Conservation (phyloP, 768 basidiomycete species). For the Sistotremastrum suecicum region DNA sequence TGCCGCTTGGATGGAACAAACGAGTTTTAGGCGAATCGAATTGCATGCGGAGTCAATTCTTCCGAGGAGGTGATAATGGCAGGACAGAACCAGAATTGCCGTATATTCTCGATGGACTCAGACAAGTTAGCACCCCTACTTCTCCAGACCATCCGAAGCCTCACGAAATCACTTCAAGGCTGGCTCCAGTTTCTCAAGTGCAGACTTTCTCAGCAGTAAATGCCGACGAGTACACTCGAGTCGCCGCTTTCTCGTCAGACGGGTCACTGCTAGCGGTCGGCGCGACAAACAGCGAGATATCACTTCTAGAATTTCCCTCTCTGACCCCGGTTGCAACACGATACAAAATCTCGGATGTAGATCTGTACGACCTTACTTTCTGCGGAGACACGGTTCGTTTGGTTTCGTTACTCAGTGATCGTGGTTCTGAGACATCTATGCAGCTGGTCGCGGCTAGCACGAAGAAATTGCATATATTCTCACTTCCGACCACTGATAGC, state of each 20-base stretch:
- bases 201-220: conserved; percentile 34
- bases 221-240: conserved; percentile 71
- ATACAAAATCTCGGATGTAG: not conserved
- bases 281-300: too few relatives aligned
- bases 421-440: not conserved
- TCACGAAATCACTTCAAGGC: not conserved
- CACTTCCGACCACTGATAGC: conserved; percentile 20
- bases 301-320: conserved; percentile 32
- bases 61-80: conserved; percentile 41
- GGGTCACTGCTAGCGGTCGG: too few relatives aligned
- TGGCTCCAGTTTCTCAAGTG: conserved; percentile 23
- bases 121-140: conserved; percentile 29
- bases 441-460: conserved; percentile 60
- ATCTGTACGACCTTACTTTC: not conserved
- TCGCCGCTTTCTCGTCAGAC: conserved; percentile 55
- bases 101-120: conserved; percentile 46
- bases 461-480: conserved; percentile 47
- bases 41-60: conserved; percentile 87
- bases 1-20: conserved; percentile 2
- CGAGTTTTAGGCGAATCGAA: conserved; percentile 24
- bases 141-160: conserved; percentile 1
- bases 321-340: not conserved
- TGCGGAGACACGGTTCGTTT: not conserved
- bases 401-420: not conserved
- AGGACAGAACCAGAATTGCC: conserved; percentile 75